Conservation (phyloP, 495 filamentous ascomycete genomes). For the Penicillium coprophilum region DNA sequence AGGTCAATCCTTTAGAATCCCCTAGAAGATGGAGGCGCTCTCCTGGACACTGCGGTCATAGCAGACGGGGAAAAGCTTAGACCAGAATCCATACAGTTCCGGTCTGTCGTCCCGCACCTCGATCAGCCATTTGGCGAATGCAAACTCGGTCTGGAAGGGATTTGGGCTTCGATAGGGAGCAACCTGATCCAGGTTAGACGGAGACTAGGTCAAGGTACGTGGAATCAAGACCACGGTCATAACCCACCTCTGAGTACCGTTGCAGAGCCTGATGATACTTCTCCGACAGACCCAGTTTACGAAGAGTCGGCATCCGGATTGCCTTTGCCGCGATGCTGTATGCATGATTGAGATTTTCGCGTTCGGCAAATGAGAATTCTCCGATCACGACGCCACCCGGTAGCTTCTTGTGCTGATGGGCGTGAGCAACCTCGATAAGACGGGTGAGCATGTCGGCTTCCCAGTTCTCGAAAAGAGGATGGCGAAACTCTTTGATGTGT, state of each 20-base stretch:
- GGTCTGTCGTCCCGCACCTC: constrained; percentile 25
- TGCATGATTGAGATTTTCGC: constrained; percentile 25
- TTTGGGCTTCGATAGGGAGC: constrained; percentile 36
- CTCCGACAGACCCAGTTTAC: constrained; percentile 29
- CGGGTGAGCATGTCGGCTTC: constrained; percentile 43
- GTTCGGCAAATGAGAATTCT: constrained; percentile 14
- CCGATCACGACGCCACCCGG: constrained; percentile 23
- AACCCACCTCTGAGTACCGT: constrained; percentile 36
- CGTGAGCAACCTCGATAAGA: constrained; percentile 38
- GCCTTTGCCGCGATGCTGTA: constrained; percentile 31
- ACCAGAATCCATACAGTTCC: constrained; percentile 36
- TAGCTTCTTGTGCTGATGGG: constrained; percentile 26
- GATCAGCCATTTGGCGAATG: constrained; percentile 40
- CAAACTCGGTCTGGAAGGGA: constrained; percentile 32
- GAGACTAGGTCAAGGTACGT: background rate
- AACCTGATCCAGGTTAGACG: constrained; percentile 28
- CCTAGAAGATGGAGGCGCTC: constrained; percentile 24
- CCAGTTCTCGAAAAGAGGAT: constrained; percentile 36
- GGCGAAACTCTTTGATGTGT: constrained; percentile 30
- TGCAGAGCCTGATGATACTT: constrained; percentile 32
- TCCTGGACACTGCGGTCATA: constrained; percentile 35
- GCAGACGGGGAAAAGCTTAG: constrained; percentile 39
- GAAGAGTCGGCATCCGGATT: constrained; percentile 26
- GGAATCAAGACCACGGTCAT: background rate
- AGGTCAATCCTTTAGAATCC: background rate